Evolutionary conservation across 1,139 yeast genomes (phyloP).

Genomic region (Protomyces gravidus): DNA sequence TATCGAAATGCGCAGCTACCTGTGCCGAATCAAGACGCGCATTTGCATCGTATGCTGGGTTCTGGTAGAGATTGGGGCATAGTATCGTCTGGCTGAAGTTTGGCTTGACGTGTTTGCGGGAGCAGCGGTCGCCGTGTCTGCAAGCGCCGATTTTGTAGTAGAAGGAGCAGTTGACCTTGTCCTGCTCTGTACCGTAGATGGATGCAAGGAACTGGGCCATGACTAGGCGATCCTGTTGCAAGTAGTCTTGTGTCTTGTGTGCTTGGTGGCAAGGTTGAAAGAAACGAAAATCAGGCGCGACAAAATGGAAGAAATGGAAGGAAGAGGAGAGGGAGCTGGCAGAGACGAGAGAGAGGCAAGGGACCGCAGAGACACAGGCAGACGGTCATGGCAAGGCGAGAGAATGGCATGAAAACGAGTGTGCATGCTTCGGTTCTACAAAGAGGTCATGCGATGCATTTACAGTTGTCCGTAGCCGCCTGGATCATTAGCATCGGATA

Average conservation of each 20-base stretch:
- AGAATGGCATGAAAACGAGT: no score
- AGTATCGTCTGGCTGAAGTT: constrained; percentile 62
- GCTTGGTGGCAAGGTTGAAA: no score
- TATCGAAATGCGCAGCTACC: constrained; percentile 54
- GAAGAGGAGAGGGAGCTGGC: neutral
- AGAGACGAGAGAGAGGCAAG: neutral
- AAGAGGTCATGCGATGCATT: no score
- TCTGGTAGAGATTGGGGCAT: constrained; percentile 64
- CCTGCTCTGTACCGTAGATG: constrained; percentile 46
- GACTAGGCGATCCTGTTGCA: neutral
- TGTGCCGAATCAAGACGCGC: constrained; percentile 42
- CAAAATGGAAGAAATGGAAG: neutral
- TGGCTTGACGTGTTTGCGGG: constrained; percentile 71
- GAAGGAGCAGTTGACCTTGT: constrained; percentile 49
- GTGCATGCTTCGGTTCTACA: no score
- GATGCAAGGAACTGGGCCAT: constrained; percentile 44
- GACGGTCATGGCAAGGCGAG: no score
- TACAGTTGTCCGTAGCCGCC: constrained; percentile 1
- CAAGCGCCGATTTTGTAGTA: constrained; percentile 87
- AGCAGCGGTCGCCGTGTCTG: constrained; percentile 86
- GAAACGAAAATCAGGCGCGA: no score
- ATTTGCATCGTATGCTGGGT: constrained; percentile 47
- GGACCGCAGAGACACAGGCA: neutral
- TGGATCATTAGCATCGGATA: neutral
- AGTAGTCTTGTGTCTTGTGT: neutral